Evolutionary conservation across 768 basidiomycete genomes (phyloP), one percentile per base, ranked within the genome.

Genomic region (Goffeauzyma gilvescens): DNA sequence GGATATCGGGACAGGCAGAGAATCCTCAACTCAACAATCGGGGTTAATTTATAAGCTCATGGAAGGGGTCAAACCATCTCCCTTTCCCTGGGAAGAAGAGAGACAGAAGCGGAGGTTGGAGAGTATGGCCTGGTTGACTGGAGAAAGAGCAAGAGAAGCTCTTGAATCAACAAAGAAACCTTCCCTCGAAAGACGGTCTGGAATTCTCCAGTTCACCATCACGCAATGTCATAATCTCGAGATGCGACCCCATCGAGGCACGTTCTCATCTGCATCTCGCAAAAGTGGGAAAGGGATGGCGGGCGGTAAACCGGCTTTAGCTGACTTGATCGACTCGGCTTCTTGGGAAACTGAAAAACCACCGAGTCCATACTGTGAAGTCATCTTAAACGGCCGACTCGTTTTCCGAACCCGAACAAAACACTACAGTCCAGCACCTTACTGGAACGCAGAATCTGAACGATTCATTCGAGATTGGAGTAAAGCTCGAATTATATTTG

Each of bases 381-480:
- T 65, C 9, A 50, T 59, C 22, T 48, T 65, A 21, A 65, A 65
- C 34, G 64, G 64, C 21, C 48, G 54, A 21, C 48, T 65, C 21
- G 49, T 62, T 3, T 65, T 56, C 28, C 49, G 60, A 3, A 62
- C 62, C 2, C 25, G 64, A 23, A 60, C 64, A 9, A 65, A 65
- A 41, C 55, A 62, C 41, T 51, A 60, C 26, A 49, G 44, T 35
- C 55, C 58, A 1, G 17, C 55, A 6, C 64, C 64, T 1, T 65
- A 63, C 44, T 58, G 56, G 46, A 65, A 65, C 32, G 64, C 64
- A 1, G 47, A 55, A 3, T 51, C 53, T 22, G 64, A 65, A 41
- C 31, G 64, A 35, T 65, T 65, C 42, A 49, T 65, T 17, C 33
- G 58, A 21, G 62, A 65, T 50, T 64, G 59, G 59, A 56, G 50